Percentiles rank a stretch among this genome's conserved stretches.
Evolutionary conservation across 257 asterid genomes (phyloP).

Genomic region (Lycium ferocissimum): DNA sequence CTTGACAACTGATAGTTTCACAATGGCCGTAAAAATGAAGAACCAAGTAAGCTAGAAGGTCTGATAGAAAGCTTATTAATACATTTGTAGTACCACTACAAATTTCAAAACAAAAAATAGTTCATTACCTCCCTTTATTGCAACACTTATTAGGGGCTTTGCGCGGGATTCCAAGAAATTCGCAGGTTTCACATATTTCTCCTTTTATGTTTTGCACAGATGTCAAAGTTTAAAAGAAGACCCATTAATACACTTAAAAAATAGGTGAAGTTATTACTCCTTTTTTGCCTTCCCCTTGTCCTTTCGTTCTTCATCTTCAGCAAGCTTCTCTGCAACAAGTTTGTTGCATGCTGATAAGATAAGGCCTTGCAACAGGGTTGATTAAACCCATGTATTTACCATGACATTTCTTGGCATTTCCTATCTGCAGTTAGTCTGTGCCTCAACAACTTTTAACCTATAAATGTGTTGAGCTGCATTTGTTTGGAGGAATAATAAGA

Average conservation of each 20-base stretch:
- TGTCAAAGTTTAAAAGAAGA: not conserved
- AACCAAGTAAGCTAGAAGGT: slow-evolving; percentile 31
- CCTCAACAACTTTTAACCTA: not conserved
- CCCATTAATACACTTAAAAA: not conserved
- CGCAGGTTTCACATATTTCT: slow-evolving; percentile 78
- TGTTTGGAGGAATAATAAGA: too few relatives aligned
- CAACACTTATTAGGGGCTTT: slow-evolving; percentile 74
- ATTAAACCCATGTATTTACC: not conserved
- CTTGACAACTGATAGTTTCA: slow-evolving; percentile 76
- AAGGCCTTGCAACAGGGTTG: slow-evolving; percentile 66
- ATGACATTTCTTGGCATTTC: not conserved
- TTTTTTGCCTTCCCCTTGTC: slow-evolving; percentile 80
- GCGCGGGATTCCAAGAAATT: slow-evolving; percentile 71
- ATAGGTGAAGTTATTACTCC: slow-evolving; percentile 42
- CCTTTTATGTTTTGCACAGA: slow-evolving; percentile 45
- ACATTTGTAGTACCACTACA: not conserved
- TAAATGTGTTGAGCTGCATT: too few relatives aligned
- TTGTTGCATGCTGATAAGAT: slow-evolving; percentile 78
- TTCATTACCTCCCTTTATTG: slow-evolving; percentile 87
- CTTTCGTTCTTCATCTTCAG: slow-evolving; percentile 80
- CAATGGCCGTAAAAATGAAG: slow-evolving; percentile 27
- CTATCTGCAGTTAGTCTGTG: not conserved
- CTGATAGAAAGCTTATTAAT: not conserved
- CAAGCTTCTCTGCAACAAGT: slow-evolving; percentile 84
- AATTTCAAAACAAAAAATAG: slow-evolving; percentile 3